phyloP scores from a whole-genome alignment of 2,329 filamentous ascomycete genomes.

The Cordyceps cateniannulata region DNA sequence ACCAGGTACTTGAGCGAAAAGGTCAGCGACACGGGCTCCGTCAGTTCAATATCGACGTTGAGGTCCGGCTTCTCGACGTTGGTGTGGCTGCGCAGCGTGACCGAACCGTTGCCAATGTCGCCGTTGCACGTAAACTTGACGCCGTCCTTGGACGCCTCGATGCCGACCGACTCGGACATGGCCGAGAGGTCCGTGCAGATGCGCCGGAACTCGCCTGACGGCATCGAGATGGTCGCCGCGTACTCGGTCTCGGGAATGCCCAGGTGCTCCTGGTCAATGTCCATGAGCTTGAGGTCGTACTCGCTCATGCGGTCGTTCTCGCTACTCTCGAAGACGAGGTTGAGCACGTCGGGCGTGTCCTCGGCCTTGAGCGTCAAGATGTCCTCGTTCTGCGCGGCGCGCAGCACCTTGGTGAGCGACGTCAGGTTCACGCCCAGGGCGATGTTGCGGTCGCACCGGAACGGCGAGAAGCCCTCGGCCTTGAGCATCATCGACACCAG shows the following conservation, averaged over 20 bases:
- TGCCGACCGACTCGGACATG: slow-evolving; percentile 92
- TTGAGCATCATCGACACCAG: slow-evolving; percentile 99
- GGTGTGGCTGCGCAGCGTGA: slow-evolving; percentile 82
- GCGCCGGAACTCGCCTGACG: slow-evolving; percentile 81
- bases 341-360: slow-evolving; percentile 91
- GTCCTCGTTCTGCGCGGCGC: slow-evolving; percentile 89
- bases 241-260: slow-evolving; percentile 99
- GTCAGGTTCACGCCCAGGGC: slow-evolving; percentile 95
- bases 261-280: slow-evolving; percentile 98
- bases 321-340: slow-evolving; percentile 88
- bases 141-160: slow-evolving; percentile 94
- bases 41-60: slow-evolving; percentile 83
- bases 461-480: slow-evolving; percentile 88
- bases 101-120: slow-evolving; percentile 92
- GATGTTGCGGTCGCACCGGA: slow-evolving; percentile 98
- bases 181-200: slow-evolving; percentile 90
- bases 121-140: slow-evolving; percentile 91
- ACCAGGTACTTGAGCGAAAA: slow-evolving; percentile 99
- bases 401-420: slow-evolving; percentile 94
- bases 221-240: slow-evolving; percentile 84
- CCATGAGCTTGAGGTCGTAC: slow-evolving; percentile 99
- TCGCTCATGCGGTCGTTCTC: slow-evolving; percentile 89
- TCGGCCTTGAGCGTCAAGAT: slow-evolving; percentile 95
- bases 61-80: slow-evolving; percentile 83
- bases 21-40: slow-evolving; percentile 86